These are phyloP conservation scores for Alternaria conjuncta DNA, from an alignment of 2,329 filamentous ascomycete species.

Conservation along the genomic window DNA sequence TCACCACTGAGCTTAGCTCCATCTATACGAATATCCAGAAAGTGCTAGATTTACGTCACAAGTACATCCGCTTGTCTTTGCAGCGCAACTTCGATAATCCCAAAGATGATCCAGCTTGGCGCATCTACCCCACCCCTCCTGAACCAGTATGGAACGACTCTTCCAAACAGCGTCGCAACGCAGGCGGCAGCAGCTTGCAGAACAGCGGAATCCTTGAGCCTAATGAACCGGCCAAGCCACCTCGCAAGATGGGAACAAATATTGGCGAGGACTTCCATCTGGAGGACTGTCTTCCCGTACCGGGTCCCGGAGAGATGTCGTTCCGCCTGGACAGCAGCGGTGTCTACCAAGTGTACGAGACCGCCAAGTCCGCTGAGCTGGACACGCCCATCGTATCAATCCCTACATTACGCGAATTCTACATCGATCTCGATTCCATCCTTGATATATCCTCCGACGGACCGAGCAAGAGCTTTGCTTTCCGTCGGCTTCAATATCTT, in stretches of 20 bases:
- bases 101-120: constrained; percentile 81
- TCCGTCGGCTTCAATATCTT: constrained; percentile 89
- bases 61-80: constrained; percentile 84
- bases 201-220: constrained; percentile 46
- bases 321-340: constrained; percentile 83
- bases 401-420: constrained; percentile 94
- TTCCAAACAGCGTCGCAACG: constrained; percentile 55
- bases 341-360: constrained; percentile 92
- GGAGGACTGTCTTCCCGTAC: constrained; percentile 76
- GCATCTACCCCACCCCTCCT: constrained; percentile 88
- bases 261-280: constrained; percentile 93
- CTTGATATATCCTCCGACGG: constrained; percentile 92
- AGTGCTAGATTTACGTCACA: constrained; percentile 84
- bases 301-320: constrained; percentile 71
- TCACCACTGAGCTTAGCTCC: constrained; percentile 80
- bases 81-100: constrained; percentile 87
- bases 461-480: constrained; percentile 96
- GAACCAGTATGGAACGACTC: constrained; percentile 83
- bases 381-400: constrained; percentile 77
- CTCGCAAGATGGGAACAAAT: constrained; percentile 84
- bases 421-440: constrained; percentile 89
- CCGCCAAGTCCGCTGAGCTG: constrained; percentile 64
- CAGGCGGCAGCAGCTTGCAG: constrained; percentile 47
- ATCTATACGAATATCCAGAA: constrained; percentile 93
- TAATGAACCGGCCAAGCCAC: constrained; percentile 51